phyloP scores from a whole-genome alignment of 1,284 basidiomycete genomes.

The Boletus sp. region DNA sequence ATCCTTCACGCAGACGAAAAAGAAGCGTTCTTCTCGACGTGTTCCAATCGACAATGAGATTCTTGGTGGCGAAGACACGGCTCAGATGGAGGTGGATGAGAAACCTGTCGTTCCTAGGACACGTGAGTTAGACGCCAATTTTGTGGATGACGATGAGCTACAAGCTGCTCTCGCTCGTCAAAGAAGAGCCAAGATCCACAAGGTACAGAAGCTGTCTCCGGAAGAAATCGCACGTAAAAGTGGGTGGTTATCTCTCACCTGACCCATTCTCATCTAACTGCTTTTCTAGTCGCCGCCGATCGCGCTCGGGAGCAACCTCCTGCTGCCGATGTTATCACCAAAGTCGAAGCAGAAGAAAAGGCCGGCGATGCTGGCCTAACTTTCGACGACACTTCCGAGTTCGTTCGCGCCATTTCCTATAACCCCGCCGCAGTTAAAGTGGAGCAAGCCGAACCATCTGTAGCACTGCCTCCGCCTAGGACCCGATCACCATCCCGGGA shows the following conservation, averaged over 20 bases:
- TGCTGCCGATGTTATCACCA: constrained; percentile 44
- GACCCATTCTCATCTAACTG: constrained; percentile 1
- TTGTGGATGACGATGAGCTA: constrained; percentile 98
- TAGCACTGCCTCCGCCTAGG: constrained; percentile 34
- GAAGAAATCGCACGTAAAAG: constrained; percentile 83
- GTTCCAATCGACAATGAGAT: constrained; percentile 67
- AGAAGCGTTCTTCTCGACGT: constrained; percentile 77
- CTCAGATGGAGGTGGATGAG: constrained; percentile 77
- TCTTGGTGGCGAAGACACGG: constrained; percentile 38
- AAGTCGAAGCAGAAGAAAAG: constrained; percentile 59
- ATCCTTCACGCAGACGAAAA: constrained; percentile 69
- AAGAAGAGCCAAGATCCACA: constrained; percentile 77
- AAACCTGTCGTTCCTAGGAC: constrained; percentile 57
- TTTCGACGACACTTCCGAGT: constrained; percentile 97
- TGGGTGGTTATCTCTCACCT: constrained; percentile 36
- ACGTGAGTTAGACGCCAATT: constrained; percentile 77
- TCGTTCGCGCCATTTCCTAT: constrained; percentile 84
- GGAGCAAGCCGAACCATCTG: constrained; percentile 44
- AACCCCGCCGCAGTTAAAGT: constrained; percentile 53
- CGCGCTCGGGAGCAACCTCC: constrained; percentile 50
- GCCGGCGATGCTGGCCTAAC: constrained; percentile 62
- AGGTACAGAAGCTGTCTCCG: constrained; percentile 73
- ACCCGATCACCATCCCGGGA: constrained; percentile 46
- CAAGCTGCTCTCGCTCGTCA: constrained; percentile 89
- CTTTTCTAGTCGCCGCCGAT: constrained; percentile 59